Evolutionary conservation across 768 basidiomycete genomes (phyloP).

Genomic region (Chalciporus sphaerocephalus): DNA sequence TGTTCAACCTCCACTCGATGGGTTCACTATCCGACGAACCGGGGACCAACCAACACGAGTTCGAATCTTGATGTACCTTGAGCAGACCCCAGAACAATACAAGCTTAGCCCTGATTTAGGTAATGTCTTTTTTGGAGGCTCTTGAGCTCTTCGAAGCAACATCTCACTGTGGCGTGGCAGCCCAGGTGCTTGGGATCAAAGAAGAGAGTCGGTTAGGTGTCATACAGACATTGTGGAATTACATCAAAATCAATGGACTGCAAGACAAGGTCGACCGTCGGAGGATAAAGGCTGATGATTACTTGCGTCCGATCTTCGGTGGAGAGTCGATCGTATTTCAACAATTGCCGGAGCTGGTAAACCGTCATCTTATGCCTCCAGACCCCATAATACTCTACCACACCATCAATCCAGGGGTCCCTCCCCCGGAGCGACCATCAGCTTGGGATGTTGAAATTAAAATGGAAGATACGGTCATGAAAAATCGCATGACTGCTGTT

Average conservation of each 20-base stretch:
- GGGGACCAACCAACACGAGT: slow-evolving; percentile 77
- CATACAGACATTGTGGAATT: slow-evolving; percentile 85
- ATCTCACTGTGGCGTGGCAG: slow-evolving; percentile 31
- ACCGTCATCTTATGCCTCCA: slow-evolving; percentile 69
- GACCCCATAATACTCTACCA: slow-evolving; percentile 83
- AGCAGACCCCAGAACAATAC: slow-evolving; percentile 84
- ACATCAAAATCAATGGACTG: slow-evolving; percentile 78
- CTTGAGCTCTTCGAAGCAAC: background rate
- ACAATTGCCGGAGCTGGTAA: slow-evolving; percentile 79
- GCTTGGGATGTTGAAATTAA: slow-evolving; percentile 90
- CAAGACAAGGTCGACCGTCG: slow-evolving; percentile 81
- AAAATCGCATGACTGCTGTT: slow-evolving; percentile 71
- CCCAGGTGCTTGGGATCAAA: slow-evolving; percentile 66
- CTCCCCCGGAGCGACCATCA: slow-evolving; percentile 63
- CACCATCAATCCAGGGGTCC: slow-evolving; percentile 54
- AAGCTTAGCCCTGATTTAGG: slow-evolving; percentile 75
- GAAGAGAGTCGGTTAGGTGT: slow-evolving; percentile 82
- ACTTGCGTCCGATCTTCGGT: slow-evolving; percentile 62
- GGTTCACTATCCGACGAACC: slow-evolving; percentile 78
- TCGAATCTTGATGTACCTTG: slow-evolving; percentile 80
- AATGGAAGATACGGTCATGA: slow-evolving; percentile 72
- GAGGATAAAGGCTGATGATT: slow-evolving; percentile 64
- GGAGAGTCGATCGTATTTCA: slow-evolving; percentile 70
- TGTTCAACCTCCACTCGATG: slow-evolving; percentile 64
- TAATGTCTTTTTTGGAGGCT: slow-evolving; percentile 25